Evolutionary conservation across 108 stramenopile genomes (phyloP), one percentile per base, ranked within the genome.

Genomic region (Discostella pseudostelligera): DNA sequence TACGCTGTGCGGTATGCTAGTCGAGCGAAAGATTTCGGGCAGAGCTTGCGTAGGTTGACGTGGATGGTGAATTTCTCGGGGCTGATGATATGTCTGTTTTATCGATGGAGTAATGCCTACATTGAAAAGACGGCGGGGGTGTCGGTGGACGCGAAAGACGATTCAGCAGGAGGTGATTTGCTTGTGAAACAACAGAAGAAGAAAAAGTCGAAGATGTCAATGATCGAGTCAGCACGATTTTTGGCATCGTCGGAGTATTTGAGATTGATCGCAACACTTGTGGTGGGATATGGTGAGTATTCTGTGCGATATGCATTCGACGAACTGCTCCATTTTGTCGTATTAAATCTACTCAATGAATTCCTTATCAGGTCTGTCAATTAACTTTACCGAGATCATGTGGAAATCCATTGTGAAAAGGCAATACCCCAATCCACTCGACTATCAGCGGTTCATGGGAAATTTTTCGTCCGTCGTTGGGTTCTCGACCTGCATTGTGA

Each of bases 311-410:
- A 9, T 7, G 17, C 44, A 19, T 20, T 32, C 5, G 32, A 32
- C 5, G 5, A 32, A 32, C 32, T 32, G 32, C 32, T 32, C 32
- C 32, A 4, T 32, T 32, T 32, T 12, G 21, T 10, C 19, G 19
- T 11, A 50, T 20, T 19, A 2, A 48, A 8, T 22, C 9, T 22
- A 22, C 0, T 47, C 24, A 17, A 20, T 50, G 10, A 24, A 12
- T 8, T 32, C 0, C 16, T 12, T 32, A 22, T 14, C 39, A 74
- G 73, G 97, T 11, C 85, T 98, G 39, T 87, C 90, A 59, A 96
- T 98, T 72, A 96, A 96, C 72, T 94, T 96, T 62, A 96, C 97
- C 14, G 97, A 98, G 62, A 91, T 97, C 61, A 92, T 97, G 79
- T 97, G 94, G 95, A 97, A 97, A 72, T 90, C 91, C 8, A 78